These are phyloP conservation scores for Boletellus sp. DNA, from an alignment of 1,284 basidiomycete species.

Conservation along the genomic window DNA sequence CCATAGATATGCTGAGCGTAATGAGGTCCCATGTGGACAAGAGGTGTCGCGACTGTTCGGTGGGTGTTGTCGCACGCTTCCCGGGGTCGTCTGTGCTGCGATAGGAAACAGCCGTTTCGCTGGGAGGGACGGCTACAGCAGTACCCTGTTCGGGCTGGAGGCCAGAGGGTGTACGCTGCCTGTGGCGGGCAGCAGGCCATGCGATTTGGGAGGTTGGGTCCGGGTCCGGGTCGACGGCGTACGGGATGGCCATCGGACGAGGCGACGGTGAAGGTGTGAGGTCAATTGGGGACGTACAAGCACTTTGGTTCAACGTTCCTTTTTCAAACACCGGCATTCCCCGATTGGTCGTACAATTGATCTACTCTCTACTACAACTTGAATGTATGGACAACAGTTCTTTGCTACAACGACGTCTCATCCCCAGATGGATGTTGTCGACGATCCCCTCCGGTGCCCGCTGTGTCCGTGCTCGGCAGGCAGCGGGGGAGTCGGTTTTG, in stretches of 20 bases:
- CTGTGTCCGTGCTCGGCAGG: constrained; percentile 24
- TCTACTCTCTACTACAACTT: too few relatives aligned
- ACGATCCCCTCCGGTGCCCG: constrained; percentile 31
- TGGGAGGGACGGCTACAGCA: constrained; percentile 6
- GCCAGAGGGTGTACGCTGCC: constrained; percentile 29
- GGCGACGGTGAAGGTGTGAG: neutral
- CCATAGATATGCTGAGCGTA: constrained; percentile 79
- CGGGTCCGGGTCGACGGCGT: constrained; percentile 56
- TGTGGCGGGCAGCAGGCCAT: constrained; percentile 59
- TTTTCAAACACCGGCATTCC: constrained; percentile 24
- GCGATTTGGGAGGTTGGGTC: constrained; percentile 72
- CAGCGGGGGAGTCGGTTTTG: constrained; percentile 40
- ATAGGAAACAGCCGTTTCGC: constrained; percentile 23
- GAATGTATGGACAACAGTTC: constrained; percentile 17
- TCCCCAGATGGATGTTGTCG: constrained; percentile 32
- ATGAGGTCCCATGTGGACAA: constrained; percentile 73
- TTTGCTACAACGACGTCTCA: constrained; percentile 10
- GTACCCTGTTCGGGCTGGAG: constrained; percentile 20
- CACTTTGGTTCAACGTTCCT: constrained; percentile 7
- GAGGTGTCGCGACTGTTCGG: constrained; percentile 31
- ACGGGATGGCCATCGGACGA: constrained; percentile 47
- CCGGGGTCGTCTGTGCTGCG: constrained; percentile 18
- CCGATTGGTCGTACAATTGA: constrained; percentile 8
- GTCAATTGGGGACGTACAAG: too few relatives aligned
- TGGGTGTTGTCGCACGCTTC: constrained; percentile 18